phyloP scores from a whole-genome alignment of 768 basidiomycete genomes.

The Leccinum truebloodii region DNA sequence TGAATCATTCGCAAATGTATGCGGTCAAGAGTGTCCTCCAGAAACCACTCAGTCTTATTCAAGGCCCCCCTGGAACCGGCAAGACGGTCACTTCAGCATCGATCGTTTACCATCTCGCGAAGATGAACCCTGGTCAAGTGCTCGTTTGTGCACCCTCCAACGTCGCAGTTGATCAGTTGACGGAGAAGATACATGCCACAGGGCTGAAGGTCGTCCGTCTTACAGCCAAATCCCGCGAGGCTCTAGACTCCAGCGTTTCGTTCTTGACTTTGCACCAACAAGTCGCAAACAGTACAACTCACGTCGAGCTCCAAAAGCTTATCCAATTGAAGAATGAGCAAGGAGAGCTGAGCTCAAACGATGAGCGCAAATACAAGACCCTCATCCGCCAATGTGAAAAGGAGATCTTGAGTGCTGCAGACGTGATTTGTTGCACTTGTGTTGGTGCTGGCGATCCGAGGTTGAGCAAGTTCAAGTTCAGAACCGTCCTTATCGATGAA shows the following conservation, averaged over 20 bases:
- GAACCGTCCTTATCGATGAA: conserved; percentile 97
- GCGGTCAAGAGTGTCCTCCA: conserved; percentile 99
- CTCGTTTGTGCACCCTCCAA: conserved; percentile 99
- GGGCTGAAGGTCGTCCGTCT: conserved; percentile 97
- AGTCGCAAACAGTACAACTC: conserved; percentile 94
- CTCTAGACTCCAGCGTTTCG: conserved; percentile 90
- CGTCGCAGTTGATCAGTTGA: conserved; percentile 98
- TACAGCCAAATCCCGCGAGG: conserved; percentile 97
- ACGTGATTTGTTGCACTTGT: conserved; percentile 98
- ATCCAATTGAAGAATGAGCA: conserved; percentile 98
- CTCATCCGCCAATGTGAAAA: conserved; percentile 94
- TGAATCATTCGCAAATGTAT: conserved; percentile 99
- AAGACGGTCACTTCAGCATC: conserved; percentile 99
- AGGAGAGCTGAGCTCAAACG: conserved; percentile 93
- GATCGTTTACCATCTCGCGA: conserved; percentile 96
- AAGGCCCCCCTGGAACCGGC: conserved; percentile 97
- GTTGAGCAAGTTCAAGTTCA: conserved; percentile 95
- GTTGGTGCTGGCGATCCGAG: conserved; percentile 97
- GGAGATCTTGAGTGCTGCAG: conserved; percentile 92
- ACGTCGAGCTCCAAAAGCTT: conserved; percentile 96
- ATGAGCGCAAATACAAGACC: conserved; percentile 98
- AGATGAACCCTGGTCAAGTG: conserved; percentile 99
- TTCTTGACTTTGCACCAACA: conserved; percentile 97
- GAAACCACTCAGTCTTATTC: conserved; percentile 96
- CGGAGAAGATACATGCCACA: conserved; percentile 99